A percentile compares a stretch with the other conserved stretches of the same genome.
Conservation (phyloP, 1,139 yeast species). For the Spencermartinsiella ligniputridi region DNA sequence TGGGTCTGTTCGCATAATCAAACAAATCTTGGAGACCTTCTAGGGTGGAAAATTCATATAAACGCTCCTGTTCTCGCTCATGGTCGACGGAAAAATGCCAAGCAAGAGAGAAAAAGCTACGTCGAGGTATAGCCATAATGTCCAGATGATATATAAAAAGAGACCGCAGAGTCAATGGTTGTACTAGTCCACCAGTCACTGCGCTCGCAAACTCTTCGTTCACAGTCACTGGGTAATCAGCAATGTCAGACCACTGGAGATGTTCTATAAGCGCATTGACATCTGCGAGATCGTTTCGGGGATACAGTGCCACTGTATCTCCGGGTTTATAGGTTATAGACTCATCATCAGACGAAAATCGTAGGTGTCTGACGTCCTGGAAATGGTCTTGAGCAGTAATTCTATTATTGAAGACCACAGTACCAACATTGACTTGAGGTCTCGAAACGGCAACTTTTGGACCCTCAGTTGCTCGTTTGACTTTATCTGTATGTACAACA, state of each 20-base stretch:
- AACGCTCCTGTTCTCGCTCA: conserved; percentile 66
- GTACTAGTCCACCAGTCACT: conserved; percentile 55
- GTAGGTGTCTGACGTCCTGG: conserved; percentile 79
- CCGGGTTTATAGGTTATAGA: conserved; percentile 55
- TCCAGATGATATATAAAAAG: conserved; percentile 79
- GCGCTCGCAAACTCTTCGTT: conserved; percentile 28
- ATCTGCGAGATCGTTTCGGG: conserved; percentile 58
- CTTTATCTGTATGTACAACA: conserved; percentile 15
- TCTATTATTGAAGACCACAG: conserved; percentile 47
- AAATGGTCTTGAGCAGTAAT: conserved; percentile 70
- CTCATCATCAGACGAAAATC: conserved; percentile 34
- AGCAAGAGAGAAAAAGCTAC: conserved; percentile 61
- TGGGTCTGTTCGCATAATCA: conserved; percentile 86
- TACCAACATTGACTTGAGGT: conserved; percentile 35
- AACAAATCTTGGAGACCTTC: conserved; percentile 70
- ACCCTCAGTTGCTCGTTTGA: conserved; percentile 29
- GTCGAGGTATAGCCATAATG: conserved; percentile 73
- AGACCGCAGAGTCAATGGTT: conserved; percentile 59
- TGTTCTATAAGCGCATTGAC: conserved; percentile 62
- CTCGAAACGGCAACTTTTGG: conserved; percentile 31
- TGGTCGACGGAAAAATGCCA: conserved; percentile 69
- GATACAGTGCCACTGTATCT: conserved; percentile 73
- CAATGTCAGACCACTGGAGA: conserved; percentile 70
- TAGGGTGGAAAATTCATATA: conserved; percentile 65
- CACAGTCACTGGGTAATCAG: conserved; percentile 47